These are phyloP conservation scores for Hypomyces rosellus DNA, from an alignment of 2,329 filamentous ascomycete genomes.

Conservation along the genomic window DNA sequence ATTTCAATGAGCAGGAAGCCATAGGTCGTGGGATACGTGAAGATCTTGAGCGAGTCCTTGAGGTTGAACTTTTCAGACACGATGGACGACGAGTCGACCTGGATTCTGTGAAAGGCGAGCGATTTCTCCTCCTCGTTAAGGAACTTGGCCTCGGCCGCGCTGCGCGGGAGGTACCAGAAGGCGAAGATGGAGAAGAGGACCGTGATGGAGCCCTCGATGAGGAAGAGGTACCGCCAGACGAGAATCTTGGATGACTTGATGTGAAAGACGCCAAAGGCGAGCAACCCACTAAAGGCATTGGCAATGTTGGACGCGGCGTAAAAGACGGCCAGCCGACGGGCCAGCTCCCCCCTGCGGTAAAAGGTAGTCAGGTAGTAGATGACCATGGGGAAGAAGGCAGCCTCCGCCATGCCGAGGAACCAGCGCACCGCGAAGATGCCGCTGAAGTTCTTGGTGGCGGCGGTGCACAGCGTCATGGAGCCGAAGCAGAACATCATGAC, in stretches of 20 bases:
- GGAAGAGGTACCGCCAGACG: conserved; percentile 45
- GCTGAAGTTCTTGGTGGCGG: conserved; percentile 43
- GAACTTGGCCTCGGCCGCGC: conserved; percentile 58
- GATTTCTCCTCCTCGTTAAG: conserved; percentile 59
- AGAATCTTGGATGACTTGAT: conserved; percentile 32
- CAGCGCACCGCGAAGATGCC: conserved; percentile 45
- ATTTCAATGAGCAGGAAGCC: conserved; percentile 49
- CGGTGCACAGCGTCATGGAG: conserved; percentile 55
- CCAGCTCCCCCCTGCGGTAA: conserved; percentile 41
- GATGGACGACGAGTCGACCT: conserved; percentile 63
- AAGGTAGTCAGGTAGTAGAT: conserved; percentile 50
- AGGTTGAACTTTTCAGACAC: conserved; percentile 49
- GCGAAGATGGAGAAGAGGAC: conserved; percentile 58
- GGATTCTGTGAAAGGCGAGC: conserved; percentile 67
- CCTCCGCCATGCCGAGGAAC: conserved; percentile 48
- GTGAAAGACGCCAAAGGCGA: conserved; percentile 44
- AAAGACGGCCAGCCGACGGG: conserved; percentile 53
- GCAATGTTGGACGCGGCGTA: conserved; percentile 73
- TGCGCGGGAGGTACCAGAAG: conserved; percentile 62
- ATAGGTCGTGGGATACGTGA: conserved; percentile 43
- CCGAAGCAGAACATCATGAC: conserved; percentile 68
- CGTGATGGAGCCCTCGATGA: conserved; percentile 51
- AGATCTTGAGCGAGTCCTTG: conserved; percentile 44
- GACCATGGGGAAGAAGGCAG: conserved; percentile 48
- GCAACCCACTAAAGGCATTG: conserved; percentile 45